Base-by-base conservation (phyloP, 495 filamentous ascomycete species). In the Penicillium cinerascens region DNA sequence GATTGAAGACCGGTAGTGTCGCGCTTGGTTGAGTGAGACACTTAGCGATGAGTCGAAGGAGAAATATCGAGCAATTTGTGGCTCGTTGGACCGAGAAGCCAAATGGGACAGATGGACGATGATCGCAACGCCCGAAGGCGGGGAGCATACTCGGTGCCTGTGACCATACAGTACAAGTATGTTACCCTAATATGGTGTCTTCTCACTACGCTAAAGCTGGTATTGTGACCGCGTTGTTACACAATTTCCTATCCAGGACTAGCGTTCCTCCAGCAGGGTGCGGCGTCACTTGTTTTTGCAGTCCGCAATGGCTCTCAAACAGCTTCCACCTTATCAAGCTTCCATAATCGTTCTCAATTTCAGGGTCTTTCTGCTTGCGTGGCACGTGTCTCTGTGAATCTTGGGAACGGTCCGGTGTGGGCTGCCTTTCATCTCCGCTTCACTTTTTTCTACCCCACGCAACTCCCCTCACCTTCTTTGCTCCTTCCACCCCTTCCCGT, bases 81-180 rank as follows among this genome's bases (percentile, higher is more conserved):
- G 29, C 33, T 29, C 11, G 17, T 51, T 23, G 15, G n/a, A 33
- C 17, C 37, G 39, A 25, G 43, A 50, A 55, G 54, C 40, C 51
- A 52, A 62, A 62, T 49, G 26, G 44, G 46, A 47, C 47, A 50
- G 48, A 54, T 48, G 47, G 49, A 51, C 46, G 56, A 60, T 56
- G 59, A 59, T 52, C 52, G 35, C 53, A 58, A 56, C 54, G 47
- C 54, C 42, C 47, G 54, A 63, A 67, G 67, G 71, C 69, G 69
- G 71, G 71, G 71, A 69, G 64, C 47, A 46, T 51, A n/a, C 47
- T 46, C 40, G 58, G 58, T 55, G 40, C 55, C 53, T 56, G 60
- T 73, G 58, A 73, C 70, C 61, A 52, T 71, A 73, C 70, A 27
- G 42, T 55, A 71, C 65, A 40, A 26, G 4, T 54, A 62, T 52